Conservation (phyloP, 805 yeast genomes). For the Sugiyamaella mastotermitis region DNA sequence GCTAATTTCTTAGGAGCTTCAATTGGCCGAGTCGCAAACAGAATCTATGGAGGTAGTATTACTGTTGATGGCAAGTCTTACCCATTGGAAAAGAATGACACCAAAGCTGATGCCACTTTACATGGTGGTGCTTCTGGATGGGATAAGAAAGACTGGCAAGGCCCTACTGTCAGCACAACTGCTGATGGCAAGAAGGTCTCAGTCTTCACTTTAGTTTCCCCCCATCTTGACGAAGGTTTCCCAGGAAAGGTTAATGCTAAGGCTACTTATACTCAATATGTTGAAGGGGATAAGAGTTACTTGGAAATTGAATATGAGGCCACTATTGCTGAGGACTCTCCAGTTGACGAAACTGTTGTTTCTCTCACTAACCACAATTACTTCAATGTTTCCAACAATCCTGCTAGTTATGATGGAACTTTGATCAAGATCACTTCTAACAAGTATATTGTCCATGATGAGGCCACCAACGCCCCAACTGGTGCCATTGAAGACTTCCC, state of each 20-base stretch:
- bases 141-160: conserved; percentile 45
- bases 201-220: conserved; percentile 38
- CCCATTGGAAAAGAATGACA: conserved; percentile 29
- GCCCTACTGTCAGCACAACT: conserved; percentile 37
- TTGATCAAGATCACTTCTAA: conserved; percentile 35
- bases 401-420: conserved; percentile 33
- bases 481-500: conserved; percentile 36
- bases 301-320: conserved; percentile 46
- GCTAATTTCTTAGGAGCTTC: conserved; percentile 59
- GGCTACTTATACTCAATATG: conserved; percentile 41
- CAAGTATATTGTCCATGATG: conserved; percentile 39
- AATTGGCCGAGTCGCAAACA: conserved; percentile 60
- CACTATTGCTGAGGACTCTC: conserved; percentile 29
- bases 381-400: conserved; percentile 41
- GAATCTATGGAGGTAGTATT: conserved; percentile 44
- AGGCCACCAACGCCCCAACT: conserved; percentile 38
- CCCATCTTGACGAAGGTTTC: conserved; percentile 48
- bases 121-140: conserved; percentile 54
- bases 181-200: conserved; percentile 27
- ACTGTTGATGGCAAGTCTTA: conserved; percentile 36
- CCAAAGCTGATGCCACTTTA: conserved; percentile 36
- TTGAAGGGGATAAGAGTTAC: conserved; percentile 26
- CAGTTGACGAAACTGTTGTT: conserved; percentile 42
- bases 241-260: conserved; percentile 49
- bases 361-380: conserved; percentile 60